Base-by-base conservation (phyloP, 108 stramenopile genomes). In the Skeletonema grethae region DNA sequence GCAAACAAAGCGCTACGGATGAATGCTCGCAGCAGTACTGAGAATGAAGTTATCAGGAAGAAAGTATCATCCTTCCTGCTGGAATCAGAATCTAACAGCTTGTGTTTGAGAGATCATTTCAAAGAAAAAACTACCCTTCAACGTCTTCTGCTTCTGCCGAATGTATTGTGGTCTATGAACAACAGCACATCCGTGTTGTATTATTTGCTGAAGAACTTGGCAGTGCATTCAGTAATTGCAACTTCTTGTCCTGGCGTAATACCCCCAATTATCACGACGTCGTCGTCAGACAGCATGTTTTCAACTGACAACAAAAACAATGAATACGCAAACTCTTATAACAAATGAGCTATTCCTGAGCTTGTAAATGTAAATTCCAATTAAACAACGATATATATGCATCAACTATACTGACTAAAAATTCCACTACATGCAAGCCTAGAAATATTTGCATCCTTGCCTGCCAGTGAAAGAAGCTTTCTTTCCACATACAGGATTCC, bases 401-500 rank as follows among this genome's bases (percentile, higher is more conserved):
- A 53, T 75, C 45, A 80, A 63, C 71, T 64, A 30, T 72, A 22
- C 45, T 70, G 55, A 41, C 67, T 81, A 59, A 82, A 77, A 34
- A 82, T 82, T 13, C 76, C 65, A 65, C 87, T 89, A 56, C 86
- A 87, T 10, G 78, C 89, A 72, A 88, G 61, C 9, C 90, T 88
- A 5, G 90, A 84, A 35, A 91, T 74, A 20, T 87, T 46, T 15
- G 88, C 62, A 72, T 94, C 88, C 32, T 75, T 84, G 31, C 84
- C 77, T 28, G 86, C 89, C 61, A 91, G 57, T 11, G 71, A 84
- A n/a, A 91, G 61, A 38, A 94, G 65, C 34, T 88, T 85, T 57
- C 86, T 75, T 68, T 89, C 88, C 16, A 89, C 39, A 63, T 91
- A 94, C 2, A 77, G 63, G 16, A 85, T 84, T 4, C 86, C 90